Conservation (phyloP, 441 rosid species). For the Erodium moschatum region DNA sequence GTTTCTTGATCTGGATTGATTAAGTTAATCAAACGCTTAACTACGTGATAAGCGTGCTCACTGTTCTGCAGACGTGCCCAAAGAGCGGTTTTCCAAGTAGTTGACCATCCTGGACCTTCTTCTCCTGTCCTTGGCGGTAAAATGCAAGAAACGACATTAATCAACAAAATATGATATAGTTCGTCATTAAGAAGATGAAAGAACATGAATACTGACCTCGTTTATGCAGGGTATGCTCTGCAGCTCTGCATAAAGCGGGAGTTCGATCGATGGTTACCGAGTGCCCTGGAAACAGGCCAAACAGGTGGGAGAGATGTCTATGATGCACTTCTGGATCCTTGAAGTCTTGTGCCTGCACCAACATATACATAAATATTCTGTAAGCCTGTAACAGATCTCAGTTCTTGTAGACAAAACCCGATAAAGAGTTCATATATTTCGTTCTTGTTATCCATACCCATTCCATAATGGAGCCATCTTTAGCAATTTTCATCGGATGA, state of each 20-base stretch:
- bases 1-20: conserved; percentile 59
- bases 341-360: conserved; percentile 55
- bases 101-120: conserved; percentile 93
- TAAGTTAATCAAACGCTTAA: conserved; percentile 54
- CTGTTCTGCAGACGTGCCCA: conserved; percentile 80
- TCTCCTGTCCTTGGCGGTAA: conserved; percentile 44
- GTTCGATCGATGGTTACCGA: conserved; percentile 52
- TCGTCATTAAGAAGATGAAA: background rate
- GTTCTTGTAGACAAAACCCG: too few species aligned
- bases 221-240: conserved; percentile 47
- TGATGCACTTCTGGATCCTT: conserved; percentile 79
- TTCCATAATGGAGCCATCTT: conserved; percentile 44
- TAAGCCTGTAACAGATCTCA: background rate
- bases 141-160: conserved; percentile 7
- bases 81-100: conserved; percentile 69
- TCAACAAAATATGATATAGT: background rate
- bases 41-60: conserved; percentile 66
- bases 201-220: conserved; percentile 48
- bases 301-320: conserved; percentile 79
- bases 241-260: conserved; percentile 77
- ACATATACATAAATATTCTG: conserved; percentile 14
- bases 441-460: conserved; percentile 29
- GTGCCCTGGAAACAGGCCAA: conserved; percentile 88
- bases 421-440: background rate
- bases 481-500: conserved; percentile 30